Evolutionary conservation across 305 asterid genomes (phyloP).

Genomic region (Withania somnifera): DNA sequence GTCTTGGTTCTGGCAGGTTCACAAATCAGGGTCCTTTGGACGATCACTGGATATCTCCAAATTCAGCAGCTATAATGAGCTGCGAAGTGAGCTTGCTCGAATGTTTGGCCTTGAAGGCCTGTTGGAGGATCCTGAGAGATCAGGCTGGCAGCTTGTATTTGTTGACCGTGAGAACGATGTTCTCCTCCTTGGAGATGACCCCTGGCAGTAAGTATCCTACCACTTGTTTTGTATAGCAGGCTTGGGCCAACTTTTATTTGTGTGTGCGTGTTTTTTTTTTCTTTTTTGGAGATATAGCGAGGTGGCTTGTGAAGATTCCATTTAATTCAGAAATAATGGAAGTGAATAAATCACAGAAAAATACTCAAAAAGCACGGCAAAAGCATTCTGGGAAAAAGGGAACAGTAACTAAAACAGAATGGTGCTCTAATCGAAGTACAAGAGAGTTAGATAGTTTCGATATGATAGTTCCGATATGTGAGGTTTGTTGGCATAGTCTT

Average conservation of each 20-base stretch:
- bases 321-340: background rate
- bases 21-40: constrained; percentile 80
- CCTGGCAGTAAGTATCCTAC: constrained; percentile 75
- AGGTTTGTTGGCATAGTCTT: background rate
- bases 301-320: background rate
- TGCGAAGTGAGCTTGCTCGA: constrained; percentile 85
- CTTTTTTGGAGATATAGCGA: background rate
- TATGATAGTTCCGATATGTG: background rate
- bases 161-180: constrained; percentile 94
- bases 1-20: constrained; percentile 41
- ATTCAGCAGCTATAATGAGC: constrained; percentile 86
- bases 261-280: background rate
- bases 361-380: no score
- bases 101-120: constrained; percentile 91
- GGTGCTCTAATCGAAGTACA: no score
- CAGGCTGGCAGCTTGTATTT: constrained; percentile 99
- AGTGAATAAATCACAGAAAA: no score
- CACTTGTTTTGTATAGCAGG: constrained; percentile 1
- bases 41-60: constrained; percentile 90
- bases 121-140: constrained; percentile 95
- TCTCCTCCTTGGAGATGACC: constrained; percentile 98
- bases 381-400: no score
- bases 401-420: no score
- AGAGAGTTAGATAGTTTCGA: no score
- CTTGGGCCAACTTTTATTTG: background rate